phyloP scores from a whole-genome alignment of 495 filamentous ascomycete species.

The Neurospora sp. region DNA sequence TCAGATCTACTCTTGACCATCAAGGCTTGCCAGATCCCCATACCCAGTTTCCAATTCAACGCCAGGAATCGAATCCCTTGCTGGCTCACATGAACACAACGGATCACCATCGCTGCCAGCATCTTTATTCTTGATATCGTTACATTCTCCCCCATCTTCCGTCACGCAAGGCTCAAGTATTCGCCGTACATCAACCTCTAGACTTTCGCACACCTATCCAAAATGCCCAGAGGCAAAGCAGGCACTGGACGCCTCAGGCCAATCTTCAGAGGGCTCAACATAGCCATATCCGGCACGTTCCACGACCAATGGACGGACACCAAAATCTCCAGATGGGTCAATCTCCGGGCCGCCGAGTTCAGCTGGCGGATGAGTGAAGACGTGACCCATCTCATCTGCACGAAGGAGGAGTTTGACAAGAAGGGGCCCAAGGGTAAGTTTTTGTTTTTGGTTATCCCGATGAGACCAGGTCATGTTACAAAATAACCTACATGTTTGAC shows the following conservation, averaged over 20 bases:
- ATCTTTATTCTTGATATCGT: background rate
- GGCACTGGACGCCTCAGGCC: constrained; percentile 4
- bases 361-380: constrained; percentile 5
- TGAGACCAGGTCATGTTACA: background rate
- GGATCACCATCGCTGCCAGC: background rate
- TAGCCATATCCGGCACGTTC: constrained; percentile 22
- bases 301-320: constrained; percentile 18
- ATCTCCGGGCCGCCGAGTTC: constrained; percentile 18
- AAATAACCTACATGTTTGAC: background rate
- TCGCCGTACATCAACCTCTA: background rate
- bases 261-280: constrained; percentile 19
- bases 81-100: background rate
- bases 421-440: constrained; percentile 2
- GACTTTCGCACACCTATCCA: background rate
- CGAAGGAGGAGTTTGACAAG: constrained; percentile 19
- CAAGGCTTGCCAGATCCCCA: no score
- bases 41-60: background rate
- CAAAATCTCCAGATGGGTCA: constrained; percentile 25
- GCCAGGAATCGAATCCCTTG: background rate
- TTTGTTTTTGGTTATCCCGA: background rate
- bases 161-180: background rate
- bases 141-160: background rate
- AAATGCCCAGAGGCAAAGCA: background rate
- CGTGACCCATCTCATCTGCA: constrained; percentile 31
- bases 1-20: no score